Conservation (phyloP, 345 rosid genomes). For the Eucalyptus paniculata region DNA sequence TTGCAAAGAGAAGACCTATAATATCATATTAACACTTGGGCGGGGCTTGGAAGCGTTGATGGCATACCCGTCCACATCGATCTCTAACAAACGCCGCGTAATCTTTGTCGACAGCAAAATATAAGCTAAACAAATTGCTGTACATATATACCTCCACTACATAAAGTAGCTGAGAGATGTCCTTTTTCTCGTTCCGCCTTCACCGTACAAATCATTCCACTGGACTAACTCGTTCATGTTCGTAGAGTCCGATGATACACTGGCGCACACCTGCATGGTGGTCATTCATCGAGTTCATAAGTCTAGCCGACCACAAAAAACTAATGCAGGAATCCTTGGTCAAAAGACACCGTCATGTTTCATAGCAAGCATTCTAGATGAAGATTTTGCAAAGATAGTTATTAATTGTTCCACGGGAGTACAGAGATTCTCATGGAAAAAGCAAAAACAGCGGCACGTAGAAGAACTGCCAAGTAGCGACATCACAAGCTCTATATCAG, state of each 20-base stretch:
- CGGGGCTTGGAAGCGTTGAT: background rate
- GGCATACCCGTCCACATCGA: background rate
- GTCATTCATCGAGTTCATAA: background rate
- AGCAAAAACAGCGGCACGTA: background rate
- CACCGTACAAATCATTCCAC: conserved; percentile 97
- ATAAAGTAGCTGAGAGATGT: conserved; percentile 87
- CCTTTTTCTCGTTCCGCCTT: conserved; percentile 96
- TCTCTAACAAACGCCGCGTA: background rate
- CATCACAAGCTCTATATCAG: background rate
- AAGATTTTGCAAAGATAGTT: background rate
- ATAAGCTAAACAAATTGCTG: background rate
- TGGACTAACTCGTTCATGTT: conserved; percentile 92
- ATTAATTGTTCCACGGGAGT: background rate
- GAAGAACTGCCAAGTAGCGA: background rate
- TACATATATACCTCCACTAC: conserved; percentile 33
- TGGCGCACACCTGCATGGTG: conserved; percentile 75
- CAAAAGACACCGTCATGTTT: background rate
- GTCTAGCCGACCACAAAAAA: background rate
- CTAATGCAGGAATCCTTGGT: background rate
- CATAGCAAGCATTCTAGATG: background rate
- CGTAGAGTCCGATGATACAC: conserved; percentile 89
- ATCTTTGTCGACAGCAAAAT: background rate
- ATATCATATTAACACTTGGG: background rate
- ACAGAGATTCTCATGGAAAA: background rate
- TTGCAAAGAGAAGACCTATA: background rate